A percentile compares a stretch with the other conserved stretches of the same genome.
These are phyloP conservation scores for Cladosporium sp. DNA, from an alignment of 2,329 filamentous ascomycete species.

Conservation along the genomic window DNA sequence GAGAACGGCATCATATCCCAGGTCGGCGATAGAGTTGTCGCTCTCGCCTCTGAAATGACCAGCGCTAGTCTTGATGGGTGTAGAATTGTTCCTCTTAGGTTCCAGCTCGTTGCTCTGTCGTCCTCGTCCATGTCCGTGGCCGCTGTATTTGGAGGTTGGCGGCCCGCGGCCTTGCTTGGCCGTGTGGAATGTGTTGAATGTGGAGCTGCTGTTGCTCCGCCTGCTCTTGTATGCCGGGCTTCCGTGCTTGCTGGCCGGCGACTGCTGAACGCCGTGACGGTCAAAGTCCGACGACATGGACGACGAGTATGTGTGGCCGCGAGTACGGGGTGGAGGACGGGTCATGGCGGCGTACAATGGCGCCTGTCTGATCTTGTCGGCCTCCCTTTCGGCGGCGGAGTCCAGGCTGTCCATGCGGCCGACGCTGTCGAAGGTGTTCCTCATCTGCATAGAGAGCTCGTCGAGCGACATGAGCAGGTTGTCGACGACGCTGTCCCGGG, in stretches of 20 bases:
- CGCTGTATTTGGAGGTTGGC: constrained; percentile 15
- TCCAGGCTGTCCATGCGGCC: constrained; percentile 16
- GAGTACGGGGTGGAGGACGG: constrained; percentile 44
- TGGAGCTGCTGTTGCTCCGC: constrained; percentile 79
- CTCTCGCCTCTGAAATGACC: constrained; percentile 15
- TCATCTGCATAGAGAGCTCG: constrained; percentile 59
- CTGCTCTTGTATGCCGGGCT: constrained; percentile 47
- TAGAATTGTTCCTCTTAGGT: constrained; percentile 5
- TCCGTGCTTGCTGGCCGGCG: constrained; percentile 27
- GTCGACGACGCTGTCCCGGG: constrained; percentile 87
- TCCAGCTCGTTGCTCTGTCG: constrained; percentile 4
- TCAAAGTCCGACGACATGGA: constrained; percentile 61
- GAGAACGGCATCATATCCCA: constrained; percentile 59
- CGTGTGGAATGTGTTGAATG: constrained; percentile 46
- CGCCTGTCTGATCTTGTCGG: constrained; percentile 27
- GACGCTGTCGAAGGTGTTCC: constrained; percentile 14
- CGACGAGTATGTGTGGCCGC: constrained; percentile 61
- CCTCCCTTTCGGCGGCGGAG: constrained; percentile 24
- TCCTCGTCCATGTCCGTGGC: background rate
- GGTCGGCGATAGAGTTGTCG: constrained; percentile 43
- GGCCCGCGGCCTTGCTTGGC: constrained; percentile 9
- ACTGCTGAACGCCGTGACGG: constrained; percentile 37
- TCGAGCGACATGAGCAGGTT: constrained; percentile 95
- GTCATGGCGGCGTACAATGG: constrained; percentile 28
- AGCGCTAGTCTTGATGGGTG: background rate